phyloP scores from a whole-genome alignment of 306 rosid species.

The Lathyrus aphaca region DNA sequence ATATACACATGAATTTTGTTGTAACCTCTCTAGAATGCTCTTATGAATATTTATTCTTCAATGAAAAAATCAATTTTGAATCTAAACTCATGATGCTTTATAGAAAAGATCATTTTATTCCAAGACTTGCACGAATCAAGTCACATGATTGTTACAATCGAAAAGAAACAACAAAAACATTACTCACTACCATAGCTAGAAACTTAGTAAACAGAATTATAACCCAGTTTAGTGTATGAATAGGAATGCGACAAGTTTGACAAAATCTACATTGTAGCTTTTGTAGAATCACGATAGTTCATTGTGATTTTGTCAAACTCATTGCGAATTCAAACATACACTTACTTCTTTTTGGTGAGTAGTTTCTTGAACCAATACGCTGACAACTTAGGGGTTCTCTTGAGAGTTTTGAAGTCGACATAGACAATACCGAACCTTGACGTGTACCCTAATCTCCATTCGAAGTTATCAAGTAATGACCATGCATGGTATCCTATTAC shows the following conservation, averaged over 20 bases:
- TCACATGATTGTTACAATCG: constrained; percentile 36
- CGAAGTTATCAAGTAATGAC: constrained; percentile 94
- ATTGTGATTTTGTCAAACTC: neutral
- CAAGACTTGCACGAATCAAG: constrained; percentile 11
- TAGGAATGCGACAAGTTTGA: neutral
- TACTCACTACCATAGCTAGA: constrained; percentile 6
- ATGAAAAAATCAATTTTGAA: neutral
- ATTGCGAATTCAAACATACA: neutral
- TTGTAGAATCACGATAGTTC: neutral
- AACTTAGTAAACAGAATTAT: neutral
- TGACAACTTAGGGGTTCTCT: constrained; percentile 88
- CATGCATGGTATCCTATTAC: constrained; percentile 84
- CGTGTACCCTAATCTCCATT: constrained; percentile 91
- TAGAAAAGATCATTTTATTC: constrained; percentile 35
- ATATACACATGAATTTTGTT: constrained; percentile 11
- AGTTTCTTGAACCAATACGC: constrained; percentile 87
- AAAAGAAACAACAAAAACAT: constrained; percentile 30
- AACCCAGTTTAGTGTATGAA: too few relatives aligned
- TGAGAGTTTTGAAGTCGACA: constrained; percentile 78
- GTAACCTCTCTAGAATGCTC: neutral
- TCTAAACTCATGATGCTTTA: constrained; percentile 2
- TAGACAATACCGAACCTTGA: constrained; percentile 92
- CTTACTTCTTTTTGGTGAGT: constrained; percentile 52
- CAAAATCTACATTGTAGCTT: neutral
- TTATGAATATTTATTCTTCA: too few relatives aligned